These are phyloP conservation scores for Strobilomyces confusus DNA, from an alignment of 768 basidiomycete species.

Conservation along the genomic window DNA sequence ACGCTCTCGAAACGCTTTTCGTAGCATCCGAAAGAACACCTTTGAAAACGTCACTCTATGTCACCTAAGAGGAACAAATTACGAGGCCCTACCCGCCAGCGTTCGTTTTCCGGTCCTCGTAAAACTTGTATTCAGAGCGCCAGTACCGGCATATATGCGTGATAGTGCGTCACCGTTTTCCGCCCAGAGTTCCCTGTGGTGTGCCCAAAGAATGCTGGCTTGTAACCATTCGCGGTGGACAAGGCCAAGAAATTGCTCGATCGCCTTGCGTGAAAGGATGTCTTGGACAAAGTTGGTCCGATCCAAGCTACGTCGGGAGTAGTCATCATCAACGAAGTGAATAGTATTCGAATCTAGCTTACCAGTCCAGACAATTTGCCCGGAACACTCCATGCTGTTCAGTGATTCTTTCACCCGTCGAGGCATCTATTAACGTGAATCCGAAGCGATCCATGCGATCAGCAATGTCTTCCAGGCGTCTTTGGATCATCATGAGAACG, in stretches of 20 bases:
- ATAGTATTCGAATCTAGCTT: background rate
- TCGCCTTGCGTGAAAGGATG: slow-evolving; percentile 75
- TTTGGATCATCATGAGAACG: slow-evolving; percentile 27
- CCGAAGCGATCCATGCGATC: slow-evolving; percentile 76
- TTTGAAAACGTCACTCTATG: slow-evolving; percentile 21
- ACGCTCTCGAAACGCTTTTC: slow-evolving; percentile 92
- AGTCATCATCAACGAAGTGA: background rate
- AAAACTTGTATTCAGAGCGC: slow-evolving; percentile 92
- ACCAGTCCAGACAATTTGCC: slow-evolving; percentile 96
- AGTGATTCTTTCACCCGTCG: slow-evolving; percentile 68
- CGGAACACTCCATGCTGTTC: slow-evolving; percentile 90
- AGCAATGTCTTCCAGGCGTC: slow-evolving; percentile 55
- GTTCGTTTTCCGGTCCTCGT: slow-evolving; percentile 95
- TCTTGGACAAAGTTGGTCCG: slow-evolving; percentile 98
- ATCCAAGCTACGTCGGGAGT: slow-evolving; percentile 61
- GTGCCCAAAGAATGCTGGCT: slow-evolving; percentile 68
- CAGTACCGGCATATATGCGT: slow-evolving; percentile 91
- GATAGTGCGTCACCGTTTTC: slow-evolving; percentile 94
- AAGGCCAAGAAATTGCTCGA: slow-evolving; percentile 80
- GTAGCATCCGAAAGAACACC: slow-evolving; percentile 95
- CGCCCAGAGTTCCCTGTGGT: slow-evolving; percentile 95
- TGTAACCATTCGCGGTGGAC: slow-evolving; percentile 75
- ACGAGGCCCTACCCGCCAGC: slow-evolving; percentile 57
- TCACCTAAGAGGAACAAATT: background rate
- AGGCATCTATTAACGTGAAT: slow-evolving; percentile 76